A percentile compares a stretch with the other conserved stretches of the same genome.
phyloP scores from a whole-genome alignment of 257 asterid species.

The Nicotiana benthamiana region DNA sequence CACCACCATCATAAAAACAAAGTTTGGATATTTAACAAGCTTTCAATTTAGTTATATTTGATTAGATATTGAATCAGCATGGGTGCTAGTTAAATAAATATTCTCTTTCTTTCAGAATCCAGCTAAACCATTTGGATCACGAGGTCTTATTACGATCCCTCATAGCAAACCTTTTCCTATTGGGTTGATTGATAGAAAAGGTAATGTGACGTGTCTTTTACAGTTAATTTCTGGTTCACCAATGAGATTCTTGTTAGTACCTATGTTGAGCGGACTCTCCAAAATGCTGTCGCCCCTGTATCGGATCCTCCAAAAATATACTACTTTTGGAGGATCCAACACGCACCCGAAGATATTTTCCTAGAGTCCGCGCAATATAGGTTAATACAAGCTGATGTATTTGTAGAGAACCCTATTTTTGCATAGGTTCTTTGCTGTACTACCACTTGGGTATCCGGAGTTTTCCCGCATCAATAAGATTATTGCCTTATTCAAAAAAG shows the following conservation, averaged over 20 bases:
- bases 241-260: neutral
- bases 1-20: no score
- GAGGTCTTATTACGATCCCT: slow-evolving; percentile 61
- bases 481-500: neutral
- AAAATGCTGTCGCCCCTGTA: no score
- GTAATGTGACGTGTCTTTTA: slow-evolving; percentile 21
- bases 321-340: no score
- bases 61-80: neutral
- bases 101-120: slow-evolving; percentile 22
- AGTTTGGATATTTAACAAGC: neutral
- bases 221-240: neutral
- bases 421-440: neutral
- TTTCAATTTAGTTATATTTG: neutral
- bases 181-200: slow-evolving; percentile 60
- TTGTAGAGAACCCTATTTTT: neutral
- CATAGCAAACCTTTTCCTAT: slow-evolving; percentile 58
- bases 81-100: neutral
- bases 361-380: no score
- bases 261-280: no score
- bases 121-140: slow-evolving; percentile 41
- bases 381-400: neutral
- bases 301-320: no score
- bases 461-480: neutral
- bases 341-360: no score
- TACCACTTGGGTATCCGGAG: neutral